These are phyloP conservation scores for Salvia rosmarinus DNA, from an alignment of 257 asterid species.

Conservation along the genomic window DNA sequence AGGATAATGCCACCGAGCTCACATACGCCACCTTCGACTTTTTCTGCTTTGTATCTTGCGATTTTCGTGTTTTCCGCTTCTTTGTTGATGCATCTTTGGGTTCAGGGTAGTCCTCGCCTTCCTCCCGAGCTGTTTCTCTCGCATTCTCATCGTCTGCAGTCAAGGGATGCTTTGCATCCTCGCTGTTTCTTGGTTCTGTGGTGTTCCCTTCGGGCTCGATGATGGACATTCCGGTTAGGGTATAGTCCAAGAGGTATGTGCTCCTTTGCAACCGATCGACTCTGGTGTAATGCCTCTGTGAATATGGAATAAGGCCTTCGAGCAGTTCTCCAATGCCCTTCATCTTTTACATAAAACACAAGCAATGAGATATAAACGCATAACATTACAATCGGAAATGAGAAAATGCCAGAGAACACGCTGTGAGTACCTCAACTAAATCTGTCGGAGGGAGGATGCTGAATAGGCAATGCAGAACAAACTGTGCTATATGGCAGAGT, in stretches of 20 bases:
- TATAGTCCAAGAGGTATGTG: conserved; percentile 75
- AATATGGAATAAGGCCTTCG: conserved; percentile 83
- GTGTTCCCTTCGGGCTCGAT: conserved; percentile 62
- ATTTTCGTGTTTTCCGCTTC: conserved; percentile 63
- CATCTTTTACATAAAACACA: conserved; percentile 46
- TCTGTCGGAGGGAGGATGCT: conserved; percentile 69
- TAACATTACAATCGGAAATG: not conserved
- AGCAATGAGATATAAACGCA: not conserved
- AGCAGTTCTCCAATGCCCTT: conserved; percentile 71
- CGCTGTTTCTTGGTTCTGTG: conserved; percentile 33
- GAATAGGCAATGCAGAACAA: conserved; percentile 56
- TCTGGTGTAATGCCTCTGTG: conserved; percentile 81
- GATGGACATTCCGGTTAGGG: conserved; percentile 74
- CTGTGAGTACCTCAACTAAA: conserved; percentile 59
- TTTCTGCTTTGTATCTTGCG: conserved; percentile 53
- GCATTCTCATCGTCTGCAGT: conserved; percentile 34
- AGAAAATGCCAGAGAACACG: not conserved
- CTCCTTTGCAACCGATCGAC: conserved; percentile 77
- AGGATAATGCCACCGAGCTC: conserved; percentile 41
- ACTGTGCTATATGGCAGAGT: conserved; percentile 79
- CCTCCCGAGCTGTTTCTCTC: conserved; percentile 22
- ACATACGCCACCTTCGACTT: conserved; percentile 55
- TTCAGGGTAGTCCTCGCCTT: conserved; percentile 34
- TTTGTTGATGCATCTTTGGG: conserved; percentile 40
- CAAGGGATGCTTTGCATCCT: conserved; percentile 31